Conservation (phyloP, 345 rosid species). For the Rhodamnia rubescens region DNA sequence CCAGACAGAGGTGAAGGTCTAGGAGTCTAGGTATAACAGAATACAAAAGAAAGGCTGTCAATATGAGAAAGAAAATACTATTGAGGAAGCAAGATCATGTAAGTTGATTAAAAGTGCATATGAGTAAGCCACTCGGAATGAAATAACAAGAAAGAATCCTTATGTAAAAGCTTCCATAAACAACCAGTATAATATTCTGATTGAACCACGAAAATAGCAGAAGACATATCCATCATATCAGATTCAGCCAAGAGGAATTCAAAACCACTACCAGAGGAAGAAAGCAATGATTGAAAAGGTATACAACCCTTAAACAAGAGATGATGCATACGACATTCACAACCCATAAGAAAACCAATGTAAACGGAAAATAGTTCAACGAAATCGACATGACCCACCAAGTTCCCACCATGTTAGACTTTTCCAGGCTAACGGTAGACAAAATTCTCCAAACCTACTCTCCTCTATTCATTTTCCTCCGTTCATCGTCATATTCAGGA, state of each 20-base stretch:
- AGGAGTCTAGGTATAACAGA: constrained; percentile 31
- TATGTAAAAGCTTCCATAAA: not conserved
- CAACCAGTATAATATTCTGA: not conserved
- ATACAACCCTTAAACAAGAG: not conserved
- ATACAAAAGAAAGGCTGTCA: not conserved
- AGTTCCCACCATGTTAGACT: not conserved
- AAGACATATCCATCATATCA: not conserved
- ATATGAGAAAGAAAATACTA: not conserved
- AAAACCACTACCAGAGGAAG: not conserved
- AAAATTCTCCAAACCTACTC: not conserved
- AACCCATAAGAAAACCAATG: not conserved
- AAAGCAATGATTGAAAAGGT: not conserved
- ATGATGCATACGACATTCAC: not conserved
- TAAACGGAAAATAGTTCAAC: not conserved
- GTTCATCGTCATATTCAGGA: not conserved
- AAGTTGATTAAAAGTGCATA: not conserved
- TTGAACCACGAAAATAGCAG: not conserved
- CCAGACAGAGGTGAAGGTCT: constrained; percentile 52
- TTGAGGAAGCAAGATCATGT: not conserved
- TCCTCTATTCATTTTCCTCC: not conserved
- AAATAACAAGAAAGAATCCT: not conserved
- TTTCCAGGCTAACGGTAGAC: not conserved
- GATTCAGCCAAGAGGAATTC: not conserved
- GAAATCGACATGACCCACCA: not conserved
- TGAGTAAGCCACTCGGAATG: not conserved